A percentile compares a stretch with the other conserved stretches of the same genome.
phyloP scores from a whole-genome alignment of 2,329 filamentous ascomycete genomes.

The Scedosporium boydii region DNA sequence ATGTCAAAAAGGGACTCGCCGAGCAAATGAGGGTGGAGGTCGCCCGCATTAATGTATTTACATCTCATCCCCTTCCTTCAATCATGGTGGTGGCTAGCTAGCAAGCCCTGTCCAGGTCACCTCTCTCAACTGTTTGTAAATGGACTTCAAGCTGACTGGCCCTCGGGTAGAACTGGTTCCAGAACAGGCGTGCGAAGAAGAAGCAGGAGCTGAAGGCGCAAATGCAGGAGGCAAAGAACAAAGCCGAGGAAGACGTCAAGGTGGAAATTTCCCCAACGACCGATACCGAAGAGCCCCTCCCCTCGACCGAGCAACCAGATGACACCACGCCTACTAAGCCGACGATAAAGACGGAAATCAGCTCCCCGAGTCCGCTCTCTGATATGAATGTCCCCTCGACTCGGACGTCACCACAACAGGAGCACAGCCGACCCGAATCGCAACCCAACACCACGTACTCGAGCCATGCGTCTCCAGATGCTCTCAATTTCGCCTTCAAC shows the following conservation, averaged over 20 bases:
- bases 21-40: conserved; percentile 54
- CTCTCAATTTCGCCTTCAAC: background rate
- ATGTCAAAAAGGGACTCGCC: conserved; percentile 49
- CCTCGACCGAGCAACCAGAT: background rate
- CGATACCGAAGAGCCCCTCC: background rate
- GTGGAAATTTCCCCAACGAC: background rate
- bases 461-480: background rate
- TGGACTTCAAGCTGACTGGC: background rate
- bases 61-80: background rate
- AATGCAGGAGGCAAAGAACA: conserved; percentile 22
- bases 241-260: conserved; percentile 1
- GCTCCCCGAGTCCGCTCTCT: background rate
- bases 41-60: conserved; percentile 50
- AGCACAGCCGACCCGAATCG: background rate
- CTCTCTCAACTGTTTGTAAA: background rate
- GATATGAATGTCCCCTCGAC: background rate
- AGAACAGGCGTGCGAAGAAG: conserved; percentile 55
- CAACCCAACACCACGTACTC: background rate
- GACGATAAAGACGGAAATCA: conserved; percentile 1
- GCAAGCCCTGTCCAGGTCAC: background rate
- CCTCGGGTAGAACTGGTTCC: conserved; percentile 54
- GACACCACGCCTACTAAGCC: background rate
- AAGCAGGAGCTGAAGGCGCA: conserved; percentile 53
- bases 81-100: too few relatives aligned
- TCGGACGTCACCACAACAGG: background rate